phyloP scores from a whole-genome alignment of 345 rosid species.

The Xanthoceras sorbifolium region DNA sequence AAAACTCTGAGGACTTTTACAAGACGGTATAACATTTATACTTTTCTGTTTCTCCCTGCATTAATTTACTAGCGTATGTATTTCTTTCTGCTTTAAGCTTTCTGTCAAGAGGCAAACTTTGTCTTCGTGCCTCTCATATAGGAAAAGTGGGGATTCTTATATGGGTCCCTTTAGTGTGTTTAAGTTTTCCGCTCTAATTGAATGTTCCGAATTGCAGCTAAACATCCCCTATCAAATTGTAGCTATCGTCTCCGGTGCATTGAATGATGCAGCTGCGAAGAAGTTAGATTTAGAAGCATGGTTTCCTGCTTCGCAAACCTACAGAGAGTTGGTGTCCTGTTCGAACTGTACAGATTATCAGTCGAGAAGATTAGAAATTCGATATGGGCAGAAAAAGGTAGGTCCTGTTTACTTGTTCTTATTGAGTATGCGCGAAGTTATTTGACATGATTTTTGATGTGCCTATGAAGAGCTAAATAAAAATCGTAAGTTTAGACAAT shows the following conservation, averaged over 20 bases:
- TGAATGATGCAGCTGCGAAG: constrained; percentile 95
- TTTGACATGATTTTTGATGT: background rate
- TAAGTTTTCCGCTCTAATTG: background rate
- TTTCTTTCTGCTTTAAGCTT: too few species aligned
- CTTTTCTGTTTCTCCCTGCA: background rate
- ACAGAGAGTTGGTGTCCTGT: constrained; percentile 90
- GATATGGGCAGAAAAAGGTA: constrained; percentile 96
- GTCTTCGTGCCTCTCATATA: background rate
- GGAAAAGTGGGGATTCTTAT: background rate
- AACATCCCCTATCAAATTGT: constrained; percentile 78
- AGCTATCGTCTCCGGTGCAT: constrained; percentile 86
- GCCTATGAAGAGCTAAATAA: background rate
- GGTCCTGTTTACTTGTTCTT: constrained; percentile 1
- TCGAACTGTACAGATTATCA: constrained; percentile 94
- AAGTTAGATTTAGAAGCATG: constrained; percentile 95
- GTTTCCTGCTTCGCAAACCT: constrained; percentile 92
- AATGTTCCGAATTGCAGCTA: constrained; percentile 52
- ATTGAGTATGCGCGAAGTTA: background rate
- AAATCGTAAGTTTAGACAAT: background rate
- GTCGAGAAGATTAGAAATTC: constrained; percentile 80
- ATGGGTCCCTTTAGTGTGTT: background rate
- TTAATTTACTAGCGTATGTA: background rate
- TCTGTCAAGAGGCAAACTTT: background rate
- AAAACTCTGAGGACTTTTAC: constrained; percentile 89
- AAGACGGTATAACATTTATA: constrained; percentile 46